Percentiles rank a stretch among this genome's conserved stretches.
Evolutionary conservation across 179 eudicot genomes (phyloP).

Genomic region (Beta lomatogona): DNA sequence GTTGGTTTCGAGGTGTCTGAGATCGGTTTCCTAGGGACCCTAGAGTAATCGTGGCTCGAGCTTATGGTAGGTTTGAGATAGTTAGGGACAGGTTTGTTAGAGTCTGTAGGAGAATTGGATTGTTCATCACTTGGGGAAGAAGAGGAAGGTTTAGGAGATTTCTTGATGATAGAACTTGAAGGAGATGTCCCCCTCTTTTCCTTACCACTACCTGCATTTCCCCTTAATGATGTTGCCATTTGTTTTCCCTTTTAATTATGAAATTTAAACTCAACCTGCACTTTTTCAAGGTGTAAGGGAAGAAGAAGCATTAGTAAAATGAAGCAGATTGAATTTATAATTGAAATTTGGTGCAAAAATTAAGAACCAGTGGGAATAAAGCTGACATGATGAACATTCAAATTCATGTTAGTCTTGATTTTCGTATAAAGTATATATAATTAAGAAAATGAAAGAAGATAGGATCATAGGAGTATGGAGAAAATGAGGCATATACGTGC

Average conservation of each 20-base stretch:
- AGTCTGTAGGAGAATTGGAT: not conserved
- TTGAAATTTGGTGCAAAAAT: not conserved
- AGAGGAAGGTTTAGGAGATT: constrained; percentile 25
- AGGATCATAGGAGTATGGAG: no score
- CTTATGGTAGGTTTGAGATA: constrained; percentile 50
- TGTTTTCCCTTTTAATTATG: not conserved
- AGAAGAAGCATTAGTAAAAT: not conserved
- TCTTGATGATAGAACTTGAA: constrained; percentile 21
- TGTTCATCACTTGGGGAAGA: constrained; percentile 18
- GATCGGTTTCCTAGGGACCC: constrained; percentile 24
- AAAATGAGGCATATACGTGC: not conserved
- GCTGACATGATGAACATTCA: not conserved
- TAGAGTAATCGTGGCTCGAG: constrained; percentile 37
- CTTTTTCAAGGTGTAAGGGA: not conserved
- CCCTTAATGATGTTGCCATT: constrained; percentile 45
- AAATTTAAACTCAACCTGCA: constrained; percentile 6
- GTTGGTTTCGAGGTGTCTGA: constrained; percentile 26
- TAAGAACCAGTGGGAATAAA: not conserved
- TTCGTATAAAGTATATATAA: not conserved
- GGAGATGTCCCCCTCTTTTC: constrained; percentile 45
- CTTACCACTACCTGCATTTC: constrained; percentile 28
- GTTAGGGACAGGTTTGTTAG: constrained; percentile 38
- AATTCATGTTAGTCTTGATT: not conserved
- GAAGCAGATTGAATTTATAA: not conserved
- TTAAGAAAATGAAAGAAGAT: not conserved